phyloP scores from a whole-genome alignment of 2,329 filamentous ascomycete species.

The Trichoderma semiorbis region DNA sequence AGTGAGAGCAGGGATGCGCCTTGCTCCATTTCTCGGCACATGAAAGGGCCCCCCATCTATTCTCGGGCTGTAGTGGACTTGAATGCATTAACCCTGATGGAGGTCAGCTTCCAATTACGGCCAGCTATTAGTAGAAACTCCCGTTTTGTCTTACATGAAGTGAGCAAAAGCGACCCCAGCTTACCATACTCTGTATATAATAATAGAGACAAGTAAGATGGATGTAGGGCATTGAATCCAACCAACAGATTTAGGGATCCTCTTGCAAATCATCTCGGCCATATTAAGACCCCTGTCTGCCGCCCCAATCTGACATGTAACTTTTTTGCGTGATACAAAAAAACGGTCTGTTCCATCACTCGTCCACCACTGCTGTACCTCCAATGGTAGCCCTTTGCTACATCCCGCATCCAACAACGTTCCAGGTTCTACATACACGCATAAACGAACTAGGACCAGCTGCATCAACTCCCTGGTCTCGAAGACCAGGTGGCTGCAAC shows the following conservation, averaged over 20 bases:
- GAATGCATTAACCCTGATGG: neutral
- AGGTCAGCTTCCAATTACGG: neutral
- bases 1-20: neutral
- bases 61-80: neutral
- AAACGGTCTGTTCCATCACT: neutral
- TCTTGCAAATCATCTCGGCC: neutral
- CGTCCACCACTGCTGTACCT: neutral
- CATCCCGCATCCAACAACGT: neutral
- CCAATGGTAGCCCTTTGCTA: neutral
- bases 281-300: neutral
- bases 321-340: neutral
- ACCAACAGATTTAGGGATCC: neutral
- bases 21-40: neutral
- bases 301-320: neutral
- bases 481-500: neutral
- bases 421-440: neutral
- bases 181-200: neutral
- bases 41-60: neutral
- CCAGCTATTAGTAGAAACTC: neutral
- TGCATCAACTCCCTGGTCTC: neutral
- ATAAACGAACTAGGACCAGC: neutral
- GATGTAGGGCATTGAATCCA: neutral
- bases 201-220: neutral
- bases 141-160: neutral
- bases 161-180: neutral